Conservation (phyloP, 2,329 filamentous ascomycete species). For the Fusarium scirpi region DNA sequence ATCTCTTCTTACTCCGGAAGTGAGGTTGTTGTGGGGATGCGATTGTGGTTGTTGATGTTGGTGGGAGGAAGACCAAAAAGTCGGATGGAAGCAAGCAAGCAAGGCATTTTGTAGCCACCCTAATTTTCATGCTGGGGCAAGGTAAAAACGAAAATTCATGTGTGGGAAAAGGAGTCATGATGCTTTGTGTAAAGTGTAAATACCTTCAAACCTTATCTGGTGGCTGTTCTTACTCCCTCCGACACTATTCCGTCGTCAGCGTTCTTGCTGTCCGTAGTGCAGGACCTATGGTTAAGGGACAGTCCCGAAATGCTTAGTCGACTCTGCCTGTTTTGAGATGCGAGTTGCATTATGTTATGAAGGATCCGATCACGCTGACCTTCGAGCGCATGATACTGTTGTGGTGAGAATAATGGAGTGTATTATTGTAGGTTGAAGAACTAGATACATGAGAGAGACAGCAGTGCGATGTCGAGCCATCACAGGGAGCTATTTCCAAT, state of each 20-base stretch:
- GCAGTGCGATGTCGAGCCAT: too few species aligned
- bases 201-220: not conserved
- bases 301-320: rapidly evolving
- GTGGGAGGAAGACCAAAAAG: too few species aligned
- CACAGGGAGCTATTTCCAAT: too few species aligned
- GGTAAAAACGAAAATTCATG: not conserved
- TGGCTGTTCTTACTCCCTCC: rapidly evolving
- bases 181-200: not conserved
- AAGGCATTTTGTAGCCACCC: too few species aligned
- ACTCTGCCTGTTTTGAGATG: not conserved
- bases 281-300: not conserved
- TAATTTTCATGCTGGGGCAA: not conserved
- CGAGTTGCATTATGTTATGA: not conserved
- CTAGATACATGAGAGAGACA: not conserved
- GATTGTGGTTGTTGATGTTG: too few species aligned
- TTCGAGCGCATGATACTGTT: rapidly evolving
- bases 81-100: too few species aligned
- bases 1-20: not conserved
- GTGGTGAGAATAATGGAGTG: not conserved
- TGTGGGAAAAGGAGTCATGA: not conserved
- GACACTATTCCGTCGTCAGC: not conserved
- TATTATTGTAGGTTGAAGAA: not conserved
- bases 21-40: too few species aligned
- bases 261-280: rapidly evolving
- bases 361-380: not conserved